Conservation (phyloP, 176 grass and related monocot species). For the Carex kokanica region DNA sequence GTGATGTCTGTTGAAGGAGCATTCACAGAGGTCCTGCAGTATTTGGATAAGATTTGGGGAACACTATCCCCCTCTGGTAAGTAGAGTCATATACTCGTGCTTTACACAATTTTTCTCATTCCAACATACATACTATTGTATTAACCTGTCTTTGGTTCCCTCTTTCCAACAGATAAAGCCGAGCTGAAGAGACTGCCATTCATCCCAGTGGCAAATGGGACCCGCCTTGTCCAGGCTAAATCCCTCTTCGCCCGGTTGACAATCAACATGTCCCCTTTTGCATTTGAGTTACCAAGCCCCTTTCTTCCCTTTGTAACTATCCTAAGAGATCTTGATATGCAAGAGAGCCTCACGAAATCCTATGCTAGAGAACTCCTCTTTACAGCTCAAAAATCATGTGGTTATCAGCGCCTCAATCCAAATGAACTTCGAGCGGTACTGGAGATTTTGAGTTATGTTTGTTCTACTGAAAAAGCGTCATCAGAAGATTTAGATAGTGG, state of each 20-base stretch:
- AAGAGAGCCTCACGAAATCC: conserved; percentile 68
- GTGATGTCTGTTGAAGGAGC: conserved; percentile 82
- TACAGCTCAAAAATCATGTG: conserved; percentile 84
- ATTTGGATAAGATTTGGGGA: conserved; percentile 87
- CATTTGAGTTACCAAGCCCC: conserved; percentile 77
- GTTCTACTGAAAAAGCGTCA: conserved; percentile 48
- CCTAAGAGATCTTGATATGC: conserved; percentile 88
- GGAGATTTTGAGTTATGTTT: conserved; percentile 85
- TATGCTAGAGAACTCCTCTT: conserved; percentile 89
- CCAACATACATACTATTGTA: not conserved
- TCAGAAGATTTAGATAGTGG: conserved; percentile 40
- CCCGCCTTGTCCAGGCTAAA: conserved; percentile 77
- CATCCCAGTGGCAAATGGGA: conserved; percentile 94
- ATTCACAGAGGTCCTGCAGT: conserved; percentile 73
- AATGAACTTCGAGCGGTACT: conserved; percentile 93
- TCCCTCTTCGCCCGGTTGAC: conserved; percentile 84
- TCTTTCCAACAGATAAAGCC: conserved; percentile 58
- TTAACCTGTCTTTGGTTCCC: conserved; percentile 14
- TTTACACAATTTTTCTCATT: conserved; percentile 17
- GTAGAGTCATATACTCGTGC: conserved; percentile 23
- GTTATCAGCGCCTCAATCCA: conserved; percentile 89
- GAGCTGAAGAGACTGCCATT: conserved; percentile 81
- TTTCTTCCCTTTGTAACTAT: conserved; percentile 80
- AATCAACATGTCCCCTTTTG: conserved; percentile 93
- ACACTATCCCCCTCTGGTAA: conserved; percentile 78